Evolutionary conservation across 352 stramenopile species (phyloP), one percentile per base, ranked within the genome.

Genomic region (Aphanomyces euteiches): DNA sequence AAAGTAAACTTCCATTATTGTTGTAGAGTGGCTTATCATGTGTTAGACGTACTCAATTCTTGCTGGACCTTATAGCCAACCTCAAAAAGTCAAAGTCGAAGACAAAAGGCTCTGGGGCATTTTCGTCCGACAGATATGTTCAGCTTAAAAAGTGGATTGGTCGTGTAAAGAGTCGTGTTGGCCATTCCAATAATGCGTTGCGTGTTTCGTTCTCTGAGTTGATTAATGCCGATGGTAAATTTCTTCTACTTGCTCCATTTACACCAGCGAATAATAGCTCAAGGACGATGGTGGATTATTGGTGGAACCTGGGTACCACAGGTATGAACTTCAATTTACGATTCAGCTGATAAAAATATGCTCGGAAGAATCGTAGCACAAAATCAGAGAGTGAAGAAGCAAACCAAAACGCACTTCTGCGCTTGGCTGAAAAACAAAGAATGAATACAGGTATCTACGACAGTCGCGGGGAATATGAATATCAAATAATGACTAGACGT

Each of bases 271-370:
- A 28, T 28, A 28, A 78, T 91, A 65, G 79, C 64, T 3, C 88
- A 85, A 68, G 96, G 96, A 68, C 90, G 96, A 60, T 99, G 96
- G 96, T 99, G 96, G 96, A 83, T 97, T 66, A 92, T 98, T 13
- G 96, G 96, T 47, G 93, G 95, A 19, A 96, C 93, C 5, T 99
- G 96, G 96, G 85, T 96, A 64, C 87, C 87, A 8, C 81, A 80
- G 36, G 69, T 77, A 76, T 15, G 47, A 66, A 65, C 8, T 47
- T n/a, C 47, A 13, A 45, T 48, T 47, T 10, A 47, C 36, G n/a
- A 47, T 47, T 65, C 12, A 8, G 13, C 40, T 45, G 10, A 19
- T 65, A 28, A 4, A n/a, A n/a, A 8, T 70, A 72, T 28, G 28
- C 28, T 43, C 58, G 74, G 36, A 50, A 74, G 34, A 50, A 67